Evolutionary conservation across 2,329 filamentous ascomycete species (phyloP).

Genomic region (Rhexocercosporidium sp.): DNA sequence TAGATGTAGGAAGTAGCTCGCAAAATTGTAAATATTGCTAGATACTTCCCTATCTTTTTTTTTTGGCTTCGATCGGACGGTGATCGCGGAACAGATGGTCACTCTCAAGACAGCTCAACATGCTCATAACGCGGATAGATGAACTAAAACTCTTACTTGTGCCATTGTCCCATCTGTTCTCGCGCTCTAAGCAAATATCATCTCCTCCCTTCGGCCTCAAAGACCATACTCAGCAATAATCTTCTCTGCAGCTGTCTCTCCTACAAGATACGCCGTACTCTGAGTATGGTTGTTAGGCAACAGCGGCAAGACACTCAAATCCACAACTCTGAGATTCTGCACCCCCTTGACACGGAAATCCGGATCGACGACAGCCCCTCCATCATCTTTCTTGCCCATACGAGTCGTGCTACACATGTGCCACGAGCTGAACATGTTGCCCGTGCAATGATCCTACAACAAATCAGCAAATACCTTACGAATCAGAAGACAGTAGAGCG

Average conservation of each 20-base stretch:
- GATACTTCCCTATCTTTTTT: too few species aligned
- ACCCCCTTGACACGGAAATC: conserved; percentile 55
- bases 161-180: not conserved
- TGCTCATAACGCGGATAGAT: too few species aligned
- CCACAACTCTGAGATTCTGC: conserved; percentile 54
- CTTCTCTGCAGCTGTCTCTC: conserved; percentile 56
- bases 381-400: conserved; percentile 56
- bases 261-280: conserved; percentile 58
- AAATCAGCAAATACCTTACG: not conserved
- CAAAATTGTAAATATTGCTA: too few species aligned
- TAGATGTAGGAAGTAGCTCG: too few species aligned
- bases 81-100: too few species aligned
- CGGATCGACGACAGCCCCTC: conserved; percentile 53
- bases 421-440: conserved; percentile 53
- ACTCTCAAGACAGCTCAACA: too few species aligned
- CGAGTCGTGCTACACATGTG: conserved; percentile 62
- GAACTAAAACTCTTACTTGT: not conserved
- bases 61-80: too few species aligned
- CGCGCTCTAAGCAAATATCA: too few species aligned
- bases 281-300: conserved; percentile 58
- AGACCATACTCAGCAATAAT: conserved; percentile 50
- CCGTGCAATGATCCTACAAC: conserved; percentile 48
- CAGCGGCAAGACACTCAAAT: conserved; percentile 57
- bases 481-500: conserved; percentile 4
- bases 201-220: not conserved